Evolutionary conservation across 768 basidiomycete genomes (phyloP).

Genomic region (Calocybe indica): DNA sequence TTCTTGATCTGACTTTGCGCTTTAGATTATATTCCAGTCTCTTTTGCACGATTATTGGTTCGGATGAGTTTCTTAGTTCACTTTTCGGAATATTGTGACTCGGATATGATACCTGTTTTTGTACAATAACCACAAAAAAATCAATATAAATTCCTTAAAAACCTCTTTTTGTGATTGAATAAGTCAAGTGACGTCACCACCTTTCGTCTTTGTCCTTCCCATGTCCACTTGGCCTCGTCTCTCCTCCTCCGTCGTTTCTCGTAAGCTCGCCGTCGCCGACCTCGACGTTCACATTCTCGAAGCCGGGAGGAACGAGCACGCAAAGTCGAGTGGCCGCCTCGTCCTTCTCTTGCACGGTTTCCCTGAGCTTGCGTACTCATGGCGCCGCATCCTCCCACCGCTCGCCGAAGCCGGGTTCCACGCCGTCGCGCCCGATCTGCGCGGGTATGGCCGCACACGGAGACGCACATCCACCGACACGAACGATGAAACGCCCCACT

Average conservation of each 20-base stretch:
- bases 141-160: too few species aligned
- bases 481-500: slow-evolving; percentile 4
- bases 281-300: slow-evolving; percentile 50
- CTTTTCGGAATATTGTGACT: too few species aligned
- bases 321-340: slow-evolving; percentile 29
- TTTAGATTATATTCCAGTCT: too few species aligned
- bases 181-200: too few species aligned
- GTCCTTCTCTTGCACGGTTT: slow-evolving; percentile 61
- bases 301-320: slow-evolving; percentile 21
- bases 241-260: slow-evolving; percentile 29
- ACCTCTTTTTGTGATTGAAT: too few species aligned
- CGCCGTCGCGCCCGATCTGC: slow-evolving; percentile 58
- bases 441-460: slow-evolving; percentile 46
- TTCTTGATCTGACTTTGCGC: too few species aligned
- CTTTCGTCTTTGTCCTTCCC: too few species aligned
- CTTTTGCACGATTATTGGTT: too few species aligned
- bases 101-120: too few species aligned
- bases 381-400: slow-evolving; percentile 52
- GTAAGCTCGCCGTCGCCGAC: slow-evolving; percentile 36
- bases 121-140: too few species aligned
- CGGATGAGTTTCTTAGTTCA: too few species aligned
- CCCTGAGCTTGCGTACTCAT: slow-evolving; percentile 62
- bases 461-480: slow-evolving; percentile 3
- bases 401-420: slow-evolving; percentile 46
- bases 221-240: too few species aligned